Evolutionary conservation across 805 yeast species (phyloP).

Genomic region (Lachancea lanzarotensis): DNA sequence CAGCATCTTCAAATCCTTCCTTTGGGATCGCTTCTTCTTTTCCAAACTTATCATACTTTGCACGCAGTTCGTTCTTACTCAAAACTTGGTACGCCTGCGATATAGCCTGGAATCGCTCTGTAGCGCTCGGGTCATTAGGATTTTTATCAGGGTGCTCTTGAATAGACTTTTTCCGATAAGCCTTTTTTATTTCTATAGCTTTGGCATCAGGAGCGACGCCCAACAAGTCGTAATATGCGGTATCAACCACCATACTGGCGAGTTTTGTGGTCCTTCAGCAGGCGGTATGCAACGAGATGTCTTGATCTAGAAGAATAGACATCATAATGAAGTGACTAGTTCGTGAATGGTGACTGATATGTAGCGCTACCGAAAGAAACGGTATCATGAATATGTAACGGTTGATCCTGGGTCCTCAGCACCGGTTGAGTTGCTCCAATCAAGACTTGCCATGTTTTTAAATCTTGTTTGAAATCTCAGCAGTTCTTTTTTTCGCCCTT

Average conservation of each 20-base stretch:
- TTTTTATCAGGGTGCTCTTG: constrained; percentile 78
- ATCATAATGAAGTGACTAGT: too few relatives aligned
- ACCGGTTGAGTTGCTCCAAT: too few relatives aligned
- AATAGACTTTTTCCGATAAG: constrained; percentile 70
- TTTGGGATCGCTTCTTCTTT: constrained; percentile 63
- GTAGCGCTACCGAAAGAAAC: too few relatives aligned
- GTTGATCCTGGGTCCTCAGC: too few relatives aligned
- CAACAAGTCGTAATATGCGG: constrained; percentile 62
- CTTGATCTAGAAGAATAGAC: not conserved
- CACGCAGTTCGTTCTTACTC: constrained; percentile 55
- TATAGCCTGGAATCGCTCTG: constrained; percentile 54
- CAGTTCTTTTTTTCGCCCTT: too few relatives aligned
- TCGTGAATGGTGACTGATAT: too few relatives aligned
- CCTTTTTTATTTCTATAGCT: constrained; percentile 65
- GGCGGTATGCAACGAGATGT: not conserved
- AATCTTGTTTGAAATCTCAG: too few relatives aligned
- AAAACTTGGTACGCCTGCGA: constrained; percentile 75
- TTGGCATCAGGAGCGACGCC: constrained; percentile 54
- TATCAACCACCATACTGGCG: constrained; percentile 62
- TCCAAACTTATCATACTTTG: constrained; percentile 69
- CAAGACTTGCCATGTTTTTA: too few relatives aligned
- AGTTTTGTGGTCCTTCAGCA: not conserved
- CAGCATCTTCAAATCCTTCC: constrained; percentile 71
- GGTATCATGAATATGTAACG: too few relatives aligned
- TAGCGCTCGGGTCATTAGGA: constrained; percentile 69